Evolutionary conservation across 176 grass and related monocot genomes (phyloP).

Genomic region (Triticum turgidum): DNA sequence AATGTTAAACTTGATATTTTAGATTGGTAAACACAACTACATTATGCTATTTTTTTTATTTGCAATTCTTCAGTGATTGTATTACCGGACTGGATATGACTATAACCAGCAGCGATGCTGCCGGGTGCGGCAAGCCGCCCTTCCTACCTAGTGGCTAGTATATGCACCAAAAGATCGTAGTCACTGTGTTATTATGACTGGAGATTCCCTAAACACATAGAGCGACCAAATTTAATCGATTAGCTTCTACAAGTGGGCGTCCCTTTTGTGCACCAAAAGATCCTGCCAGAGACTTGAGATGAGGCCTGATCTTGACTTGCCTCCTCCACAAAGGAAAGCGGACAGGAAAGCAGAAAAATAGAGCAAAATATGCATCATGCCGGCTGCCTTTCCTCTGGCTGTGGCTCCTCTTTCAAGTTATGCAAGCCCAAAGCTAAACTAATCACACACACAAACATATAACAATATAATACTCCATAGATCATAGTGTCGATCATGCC

Average conservation of each 20-base stretch:
- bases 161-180: background rate
- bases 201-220: background rate
- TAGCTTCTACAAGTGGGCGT: constrained; percentile 25
- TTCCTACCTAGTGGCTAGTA: no score
- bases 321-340: constrained; percentile 46
- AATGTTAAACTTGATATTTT: no score
- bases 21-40: no score
- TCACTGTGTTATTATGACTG: background rate
- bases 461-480: background rate
- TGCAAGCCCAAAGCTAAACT: constrained; percentile 31
- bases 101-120: no score
- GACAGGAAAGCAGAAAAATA: background rate
- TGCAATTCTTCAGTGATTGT: no score
- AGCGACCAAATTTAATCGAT: background rate
- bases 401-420: constrained; percentile 54
- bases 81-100: no score
- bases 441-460: background rate
- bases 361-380: constrained; percentile 25
- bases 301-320: constrained; percentile 42
- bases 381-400: background rate
- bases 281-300: background rate
- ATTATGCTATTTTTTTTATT: no score
- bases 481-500: background rate
- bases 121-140: no score
- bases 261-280: constrained; percentile 29